Base-by-base conservation (phyloP, 768 basidiomycete genomes). In the Leccinum longicurvipes region DNA sequence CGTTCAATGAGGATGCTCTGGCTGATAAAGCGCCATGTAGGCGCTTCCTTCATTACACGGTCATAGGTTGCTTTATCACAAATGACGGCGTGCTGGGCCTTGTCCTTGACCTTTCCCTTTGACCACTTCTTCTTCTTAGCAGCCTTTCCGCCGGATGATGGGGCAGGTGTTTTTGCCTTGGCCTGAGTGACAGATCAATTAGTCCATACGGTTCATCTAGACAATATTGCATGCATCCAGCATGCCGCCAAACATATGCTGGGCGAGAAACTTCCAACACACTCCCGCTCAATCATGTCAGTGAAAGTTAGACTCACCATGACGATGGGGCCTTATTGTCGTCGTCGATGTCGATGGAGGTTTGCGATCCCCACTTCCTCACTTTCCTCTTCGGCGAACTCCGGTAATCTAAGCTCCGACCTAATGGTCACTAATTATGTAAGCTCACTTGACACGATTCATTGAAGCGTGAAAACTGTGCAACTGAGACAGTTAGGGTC, bases 61-160 rank as follows among this genome's bases (percentile, higher is more conserved):
- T 94, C 92, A 76, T 76, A 96, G 65, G 88, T 90, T 53, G 86
- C 63, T 82, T 98, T 96, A 82, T 98, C 96, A 69, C 96, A 86
- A 64, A 86, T 80, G 75, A 98, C 94, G 67, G 92, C 83, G 84
- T 98, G 95, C 72, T 91, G 87, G 69, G 96, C 93, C 87, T 98
- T 99, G 81, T 99, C 97, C 89, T 99, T 99, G 76, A 99, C 97
- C 80, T 98, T 98, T 74, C 97, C 97, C 84, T 98, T 98, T 67
- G 93, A 97, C 95, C 95, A 98, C 85, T 98, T 98, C 92, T 98
- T 98, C 85, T 98, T 98, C 85, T 98, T 98, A 60, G 91, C 92
- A 70, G 89, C 77, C 75, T 93, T 93, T 72, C 90, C 88, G 63
- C 89, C 87, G 62, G 83, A 76, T 49, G 85, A 79, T 58, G 79